Base-by-base conservation (phyloP, 169 alveolate species). In the Theileria sp. region DNA sequence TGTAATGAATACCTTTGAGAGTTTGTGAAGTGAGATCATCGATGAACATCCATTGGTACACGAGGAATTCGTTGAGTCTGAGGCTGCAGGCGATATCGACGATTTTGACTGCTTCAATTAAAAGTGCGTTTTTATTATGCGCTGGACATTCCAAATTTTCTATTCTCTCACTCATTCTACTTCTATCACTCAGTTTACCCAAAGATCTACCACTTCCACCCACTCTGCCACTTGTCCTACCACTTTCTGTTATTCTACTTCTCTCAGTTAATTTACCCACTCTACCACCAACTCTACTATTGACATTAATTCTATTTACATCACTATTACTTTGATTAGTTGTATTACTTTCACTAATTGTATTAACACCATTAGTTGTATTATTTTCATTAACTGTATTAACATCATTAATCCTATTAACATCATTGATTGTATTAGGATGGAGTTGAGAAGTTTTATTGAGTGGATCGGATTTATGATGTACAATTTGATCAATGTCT, bases 21-120 rank as follows among this genome's bases (percentile, higher is more conserved):
- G 44, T 34, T 44, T 21, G 58, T 72, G 56, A 77, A 4, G 85
- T 67, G 62, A 77, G 34, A 49, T 82, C 88, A 32, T 82, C 71
- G 49, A 84, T 67, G 69, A 84, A 84, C 86, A 84, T 84, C 90
- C 90, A 84, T 77, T 84, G 90, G 65, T 71, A 84, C 0, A 84
- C 77, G 8, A 84, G 83, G 66, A 84, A 84, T 26, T 84, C 90
- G 74, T 84, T 77, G 17, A 84, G 65, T 21, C 83, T 25, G 60
- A 84, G 83, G 10, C 87, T 50, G 56, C 78, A 84, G 26, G 90
- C 90, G 51, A 84, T 75, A 54, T 84, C 86, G 19, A 84, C 72
- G n/a, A 77, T 84, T 67, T 84, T 84, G 5, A 84, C 56, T 38
- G 87, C 90, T 75, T 71, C 90, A 58, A 32, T 65, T 36, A 84